Percentiles rank a stretch among this genome's conserved stretches.
These are phyloP conservation scores for Halocafeteria seosinensis DNA, from an alignment of 108 stramenopile genomes.

Conservation along the genomic window DNA sequence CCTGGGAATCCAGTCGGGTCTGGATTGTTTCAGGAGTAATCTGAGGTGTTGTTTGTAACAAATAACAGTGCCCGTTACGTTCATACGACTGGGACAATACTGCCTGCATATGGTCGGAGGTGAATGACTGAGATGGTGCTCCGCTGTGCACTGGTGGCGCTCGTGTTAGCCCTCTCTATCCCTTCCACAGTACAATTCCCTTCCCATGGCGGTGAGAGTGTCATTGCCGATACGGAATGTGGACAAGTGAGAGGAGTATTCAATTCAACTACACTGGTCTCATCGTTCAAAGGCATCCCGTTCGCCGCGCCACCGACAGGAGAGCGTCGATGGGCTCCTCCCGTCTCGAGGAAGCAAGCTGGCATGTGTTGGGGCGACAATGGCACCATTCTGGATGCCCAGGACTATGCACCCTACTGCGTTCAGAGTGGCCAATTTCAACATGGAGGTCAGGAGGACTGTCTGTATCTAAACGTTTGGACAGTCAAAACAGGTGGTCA, in stretches of 20 bases:
- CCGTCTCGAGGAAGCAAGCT: not conserved
- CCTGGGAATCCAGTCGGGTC: too few species aligned
- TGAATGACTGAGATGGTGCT: too few species aligned
- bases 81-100: too few species aligned
- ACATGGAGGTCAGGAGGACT: not conserved
- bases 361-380: not conserved
- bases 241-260: not conserved
- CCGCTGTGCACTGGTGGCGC: too few species aligned
- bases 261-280: not conserved
- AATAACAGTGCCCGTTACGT: too few species aligned
- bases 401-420: not conserved
- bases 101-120: too few species aligned
- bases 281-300: not conserved
- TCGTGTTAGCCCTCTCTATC: too few species aligned
- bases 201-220: too few species aligned
- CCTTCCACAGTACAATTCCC: too few species aligned
- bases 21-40: too few species aligned
- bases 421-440: not conserved
- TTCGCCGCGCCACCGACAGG: not conserved
- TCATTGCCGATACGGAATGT: too few species aligned
- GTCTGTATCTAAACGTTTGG: conserved; percentile 5
- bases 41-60: too few species aligned
- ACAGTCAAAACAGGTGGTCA: not conserved
- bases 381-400: not conserved
- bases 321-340: not conserved